Base-by-base conservation (phyloP, 345 rosid genomes). In the Bruguiera gymnorhiza region DNA sequence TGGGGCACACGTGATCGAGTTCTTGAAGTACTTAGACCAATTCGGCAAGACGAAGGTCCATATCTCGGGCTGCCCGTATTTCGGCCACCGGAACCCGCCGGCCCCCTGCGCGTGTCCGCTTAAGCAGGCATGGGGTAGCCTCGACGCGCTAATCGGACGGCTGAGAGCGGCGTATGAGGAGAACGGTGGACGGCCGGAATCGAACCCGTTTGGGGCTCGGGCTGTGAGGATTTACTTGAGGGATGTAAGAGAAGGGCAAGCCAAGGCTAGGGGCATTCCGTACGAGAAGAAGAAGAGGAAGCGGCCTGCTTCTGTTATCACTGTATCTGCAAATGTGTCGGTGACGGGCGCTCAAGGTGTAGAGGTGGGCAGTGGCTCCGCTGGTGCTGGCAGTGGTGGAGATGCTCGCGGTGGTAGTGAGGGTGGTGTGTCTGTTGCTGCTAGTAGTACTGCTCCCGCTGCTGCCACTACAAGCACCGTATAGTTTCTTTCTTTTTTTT, bases 261-360 rank as follows among this genome's bases (percentile, higher is more conserved):
- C 81, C 21, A 73, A 77, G 55, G 81, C 81, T 0, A 58, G 81
- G 10, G 81, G 81, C 32, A 72, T 77, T n/a, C 81, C 77, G 2
- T 73, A 73, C 53, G 74, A 77, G 71, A 77, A 77, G 74, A 77
- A 77, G 81, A 77, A 77, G 58, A 62, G 81, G 32, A 77, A 77
- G 69, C 37, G 77, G 62, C 31, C 72, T 15, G 30, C 59, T 9
- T 36, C 57, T 3, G 39, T 5, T 18, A 30, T 31, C 65, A 13
- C 30, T 19, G 60, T 16, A 0, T 34, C 19, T 16, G 34, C 66
- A 9, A 23, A 55, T 3, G 46, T 39, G 1, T 31, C 21, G 26
- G 56, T 32, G 66, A 15, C 27, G 16, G 58, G 26, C 36, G 54
- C 31, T 23, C 32, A 55, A 23, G 60, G 60, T 8, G 43, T 30